A percentile compares a stretch with the other conserved stretches of the same genome.
Evolutionary conservation across 139 green algal genomes (phyloP).

Genomic region (Ettlia oleoabundans): DNA sequence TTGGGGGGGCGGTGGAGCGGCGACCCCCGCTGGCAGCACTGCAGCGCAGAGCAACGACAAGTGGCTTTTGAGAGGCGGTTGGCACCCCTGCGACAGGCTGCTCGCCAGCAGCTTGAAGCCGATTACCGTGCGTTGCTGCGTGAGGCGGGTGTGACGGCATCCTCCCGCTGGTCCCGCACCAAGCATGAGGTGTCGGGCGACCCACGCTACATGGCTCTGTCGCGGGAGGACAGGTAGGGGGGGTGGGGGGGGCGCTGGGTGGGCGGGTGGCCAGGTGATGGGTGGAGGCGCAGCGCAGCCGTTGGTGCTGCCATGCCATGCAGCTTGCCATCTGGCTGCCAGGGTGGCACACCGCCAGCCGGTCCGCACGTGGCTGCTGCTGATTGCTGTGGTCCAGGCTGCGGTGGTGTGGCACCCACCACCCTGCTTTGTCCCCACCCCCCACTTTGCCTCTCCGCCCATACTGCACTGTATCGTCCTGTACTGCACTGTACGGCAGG

Average conservation of each 20-base stretch:
- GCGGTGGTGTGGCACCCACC: too few relatives aligned
- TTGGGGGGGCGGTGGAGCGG: conserved; percentile 42
- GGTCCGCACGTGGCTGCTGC: too few relatives aligned
- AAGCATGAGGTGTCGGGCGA: conserved; percentile 39
- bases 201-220: conserved; percentile 45
- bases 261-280: neutral
- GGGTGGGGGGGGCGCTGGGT: neutral
- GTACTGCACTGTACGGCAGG: neutral
- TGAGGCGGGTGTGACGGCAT: conserved; percentile 31
- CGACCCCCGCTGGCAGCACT: conserved; percentile 72
- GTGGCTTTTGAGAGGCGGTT: conserved; percentile 22
- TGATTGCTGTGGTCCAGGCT: too few relatives aligned
- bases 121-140: conserved; percentile 47
- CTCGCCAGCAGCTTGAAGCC: neutral
- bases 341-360: too few relatives aligned
- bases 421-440: neutral
- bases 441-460: neutral
- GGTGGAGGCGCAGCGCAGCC: too few relatives aligned
- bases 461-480: neutral
- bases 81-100: conserved; percentile 2
- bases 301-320: neutral
- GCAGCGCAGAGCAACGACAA: neutral
- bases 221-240: conserved; percentile 27
- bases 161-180: conserved; percentile 44
- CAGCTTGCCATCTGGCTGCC: too few relatives aligned